phyloP scores from a whole-genome alignment of 495 filamentous ascomycete genomes.

The Trypethelium eluteriae region DNA sequence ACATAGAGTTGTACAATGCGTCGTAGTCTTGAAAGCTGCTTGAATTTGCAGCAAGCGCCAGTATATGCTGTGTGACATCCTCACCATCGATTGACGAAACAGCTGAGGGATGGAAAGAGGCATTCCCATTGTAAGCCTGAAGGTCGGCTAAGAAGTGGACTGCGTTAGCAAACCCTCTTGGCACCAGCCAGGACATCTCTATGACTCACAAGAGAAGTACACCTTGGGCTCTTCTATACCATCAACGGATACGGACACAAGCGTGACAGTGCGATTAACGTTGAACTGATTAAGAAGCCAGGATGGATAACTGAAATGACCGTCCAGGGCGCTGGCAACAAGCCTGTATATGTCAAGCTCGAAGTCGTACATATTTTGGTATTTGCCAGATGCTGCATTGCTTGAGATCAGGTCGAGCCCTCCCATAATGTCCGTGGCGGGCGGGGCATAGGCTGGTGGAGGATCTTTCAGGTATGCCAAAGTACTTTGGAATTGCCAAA shows the following conservation, averaged over 20 bases:
- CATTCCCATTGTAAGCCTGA: slow-evolving; percentile 9
- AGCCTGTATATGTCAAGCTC: slow-evolving; percentile 39
- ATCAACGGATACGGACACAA: slow-evolving; percentile 38
- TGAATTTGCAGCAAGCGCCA: slow-evolving; percentile 8
- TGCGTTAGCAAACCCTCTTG: background rate
- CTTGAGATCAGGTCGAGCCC: slow-evolving; percentile 34
- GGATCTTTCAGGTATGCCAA: slow-evolving; percentile 41
- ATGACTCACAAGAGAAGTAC: slow-evolving; percentile 31
- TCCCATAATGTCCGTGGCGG: slow-evolving; percentile 38
- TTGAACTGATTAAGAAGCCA: slow-evolving; percentile 36
- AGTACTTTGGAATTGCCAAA: slow-evolving; percentile 32
- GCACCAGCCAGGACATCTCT: slow-evolving; percentile 14
- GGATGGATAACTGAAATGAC: slow-evolving; percentile 42
- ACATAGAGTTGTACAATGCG: slow-evolving; percentile 32
- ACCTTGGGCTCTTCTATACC: slow-evolving; percentile 36
- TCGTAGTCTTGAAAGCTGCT: slow-evolving; percentile 36
- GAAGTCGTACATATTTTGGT: slow-evolving; percentile 46
- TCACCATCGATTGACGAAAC: slow-evolving; percentile 36
- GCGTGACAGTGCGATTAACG: slow-evolving; percentile 30
- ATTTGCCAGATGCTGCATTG: slow-evolving; percentile 23
- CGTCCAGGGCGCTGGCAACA: slow-evolving; percentile 43
- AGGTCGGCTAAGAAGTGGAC: background rate
- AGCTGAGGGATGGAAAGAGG: slow-evolving; percentile 26
- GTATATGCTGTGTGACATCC: slow-evolving; percentile 25
- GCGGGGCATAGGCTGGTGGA: slow-evolving; percentile 35